Percentiles rank a stretch among this genome's conserved stretches.
Evolutionary conservation across 306 rosid genomes (phyloP).

Genomic region (Quercus rubra): DNA sequence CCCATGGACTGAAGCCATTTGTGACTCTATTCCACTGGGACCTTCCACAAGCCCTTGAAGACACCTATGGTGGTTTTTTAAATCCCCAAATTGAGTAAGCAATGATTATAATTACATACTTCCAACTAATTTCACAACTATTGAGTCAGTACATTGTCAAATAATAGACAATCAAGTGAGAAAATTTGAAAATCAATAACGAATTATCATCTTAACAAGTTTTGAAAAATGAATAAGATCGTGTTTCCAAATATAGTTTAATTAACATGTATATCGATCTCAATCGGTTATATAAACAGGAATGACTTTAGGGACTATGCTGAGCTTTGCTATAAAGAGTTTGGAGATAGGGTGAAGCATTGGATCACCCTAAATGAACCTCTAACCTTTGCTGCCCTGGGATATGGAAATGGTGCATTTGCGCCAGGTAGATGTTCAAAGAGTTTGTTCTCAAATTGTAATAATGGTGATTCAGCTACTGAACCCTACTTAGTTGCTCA

Average conservation of each 20-base stretch:
- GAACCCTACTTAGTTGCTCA: conserved; percentile 47
- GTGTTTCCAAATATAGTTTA: no score
- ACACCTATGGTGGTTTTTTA: conserved; percentile 51
- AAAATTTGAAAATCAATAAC: no score
- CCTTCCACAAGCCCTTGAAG: conserved; percentile 57
- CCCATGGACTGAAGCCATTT: conserved; percentile 51
- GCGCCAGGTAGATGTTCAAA: conserved; percentile 54
- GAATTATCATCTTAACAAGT: no score
- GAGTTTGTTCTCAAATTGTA: conserved; percentile 32
- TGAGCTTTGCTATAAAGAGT: conserved; percentile 55
- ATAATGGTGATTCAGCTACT: conserved; percentile 38
- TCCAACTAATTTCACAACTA: no score
- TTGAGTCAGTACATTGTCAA: no score
- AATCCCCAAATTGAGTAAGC: conserved; percentile 49
- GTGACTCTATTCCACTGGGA: conserved; percentile 61
- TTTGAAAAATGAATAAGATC: no score
- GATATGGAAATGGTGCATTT: conserved; percentile 44
- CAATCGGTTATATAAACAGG: conserved; percentile 25
- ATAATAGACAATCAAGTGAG: no score
- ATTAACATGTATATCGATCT: neutral
- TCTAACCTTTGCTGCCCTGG: conserved; percentile 11
- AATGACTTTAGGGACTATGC: conserved; percentile 46
- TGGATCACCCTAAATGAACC: conserved; percentile 75
- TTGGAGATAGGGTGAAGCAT: conserved; percentile 68
- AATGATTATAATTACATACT: neutral